Base-by-base conservation (phyloP, 805 yeast species). In the Myxozyma neotropica region DNA sequence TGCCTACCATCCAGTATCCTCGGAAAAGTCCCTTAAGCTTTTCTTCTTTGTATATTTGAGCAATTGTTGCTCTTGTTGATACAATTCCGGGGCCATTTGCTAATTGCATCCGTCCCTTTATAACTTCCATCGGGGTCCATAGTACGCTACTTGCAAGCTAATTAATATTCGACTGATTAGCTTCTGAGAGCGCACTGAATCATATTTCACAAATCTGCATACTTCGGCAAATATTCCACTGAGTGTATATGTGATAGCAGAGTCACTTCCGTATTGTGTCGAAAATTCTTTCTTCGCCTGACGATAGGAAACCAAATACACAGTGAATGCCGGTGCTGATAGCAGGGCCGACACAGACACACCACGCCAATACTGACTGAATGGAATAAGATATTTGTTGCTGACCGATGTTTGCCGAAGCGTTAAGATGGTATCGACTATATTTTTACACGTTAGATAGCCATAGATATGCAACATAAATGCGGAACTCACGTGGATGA, bases 1-100 rank as follows among this genome's bases (percentile, higher is more conserved):
- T 2, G 13, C 57, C 23, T 58, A 63, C 68, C 78, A 77, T 72
- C 73, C 75, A 74, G 63, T 77, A 77, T 10, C 99, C 99, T 66
- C 95, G 81, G 75, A 84, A 92, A 65, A 88, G 79, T 3, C 97
- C 98, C 56, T 72, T 75, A 47, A 87, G 23, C 1, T 97, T 98
- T 68, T 89, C 96, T 0, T 75, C 72, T 40, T 72, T 73, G 69
- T 78, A 83, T 31, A 93, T 72, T 13, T 56, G 44, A 13, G 59
- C 50, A 21, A 74, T 49, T 15, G 72, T 64, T 39, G 59, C 42
- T 12, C 27, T 4, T 6, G 69, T 64, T 19, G 63, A 58, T 21
- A 55, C 54, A 27, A 55, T 17, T 19, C 54, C 58, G 10, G 55
- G 51, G 6, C 60, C 53, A 33, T 58, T 60, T 35, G 67, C 61